phyloP scores from a whole-genome alignment of 2,329 filamentous ascomycete genomes.

The Diaporthe citrichinensis region DNA sequence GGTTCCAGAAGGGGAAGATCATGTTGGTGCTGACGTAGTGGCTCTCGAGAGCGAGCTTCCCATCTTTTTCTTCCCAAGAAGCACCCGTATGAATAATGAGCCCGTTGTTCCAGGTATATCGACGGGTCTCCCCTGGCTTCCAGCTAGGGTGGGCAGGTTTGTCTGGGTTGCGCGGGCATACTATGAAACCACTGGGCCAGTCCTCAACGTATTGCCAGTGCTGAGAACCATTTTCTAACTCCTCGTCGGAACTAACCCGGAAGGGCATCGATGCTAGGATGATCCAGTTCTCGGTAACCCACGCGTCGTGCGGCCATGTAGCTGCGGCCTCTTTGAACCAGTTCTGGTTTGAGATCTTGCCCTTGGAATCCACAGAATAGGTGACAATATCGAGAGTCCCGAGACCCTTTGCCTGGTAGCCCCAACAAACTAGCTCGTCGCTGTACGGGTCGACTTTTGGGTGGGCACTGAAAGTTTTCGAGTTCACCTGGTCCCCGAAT shows the following conservation, averaged over 20 bases:
- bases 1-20: constrained; percentile 11
- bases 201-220: constrained; percentile 9
- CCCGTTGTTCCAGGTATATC: constrained; percentile 9
- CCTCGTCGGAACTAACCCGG: background rate
- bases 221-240: background rate
- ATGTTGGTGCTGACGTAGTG: constrained; percentile 14
- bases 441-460: constrained; percentile 11
- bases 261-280: constrained; percentile 12
- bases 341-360: constrained; percentile 8
- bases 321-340: constrained; percentile 9
- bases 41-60: background rate
- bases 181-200: constrained; percentile 8
- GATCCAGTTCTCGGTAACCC: background rate
- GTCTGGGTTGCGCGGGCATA: background rate
- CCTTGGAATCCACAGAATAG: constrained; percentile 9
- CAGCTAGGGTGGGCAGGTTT: background rate
- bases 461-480: constrained; percentile 8
- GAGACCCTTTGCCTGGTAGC: constrained; percentile 18
- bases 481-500: background rate
- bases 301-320: constrained; percentile 8
- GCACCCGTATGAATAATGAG: background rate
- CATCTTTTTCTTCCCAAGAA: background rate
- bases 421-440: background rate
- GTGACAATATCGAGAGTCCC: constrained; percentile 1
- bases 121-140: constrained; percentile 8